Evolutionary conservation across 139 green algal species (phyloP), one percentile per base, ranked within the genome.

Genomic region (Auxenochlorella pyrenoidosa): DNA sequence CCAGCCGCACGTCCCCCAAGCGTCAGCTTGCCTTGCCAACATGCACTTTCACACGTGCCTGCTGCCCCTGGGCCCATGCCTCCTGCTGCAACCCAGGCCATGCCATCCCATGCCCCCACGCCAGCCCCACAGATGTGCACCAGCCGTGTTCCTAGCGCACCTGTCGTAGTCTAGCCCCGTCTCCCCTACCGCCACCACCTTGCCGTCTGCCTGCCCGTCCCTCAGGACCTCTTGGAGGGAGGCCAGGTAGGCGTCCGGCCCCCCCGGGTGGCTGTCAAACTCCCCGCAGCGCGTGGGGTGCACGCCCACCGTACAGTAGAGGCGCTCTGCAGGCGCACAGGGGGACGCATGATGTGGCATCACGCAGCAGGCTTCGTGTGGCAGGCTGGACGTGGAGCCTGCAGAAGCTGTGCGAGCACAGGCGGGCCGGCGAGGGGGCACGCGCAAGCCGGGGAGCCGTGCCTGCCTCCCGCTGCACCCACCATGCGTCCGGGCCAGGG

Each of bases 181-280:
- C 90, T 98, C 96, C 15, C 96, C 96, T 5, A 98, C 87, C 15
- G 96, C 96, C 54, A 98, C 95, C 36, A 97, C 89, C 91, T 98
- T 98, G 84, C 95, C 94, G 10, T 70, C 70, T 0, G 60, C 66
- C 44, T 79, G 75, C 2, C 95, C 94, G 15, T 95, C 84, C 28
- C 60, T 10, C 3, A 95, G 78, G 58, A 96, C 72, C 22, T 78
- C 77, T 22, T 59, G 36, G 59, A 97, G 91, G 54, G 70, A 87
- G 10, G 84, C 63, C 72, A 96, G 77, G 86, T 97, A 94, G 8
- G 85, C 89, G 0, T 93, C 93, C 0, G 89, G 59, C 0, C 91
- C 93, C 4, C 88, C 92, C 0, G 90, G 76, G 66, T 90, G 76
- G 1, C 76, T 88, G 36, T 95, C 93, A 82, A 98, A 96, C 89